Evolutionary conservation across 2,329 filamentous ascomycete genomes (phyloP), one percentile per base, ranked within the genome.

Genomic region (Colletotrichum sansevieriae): DNA sequence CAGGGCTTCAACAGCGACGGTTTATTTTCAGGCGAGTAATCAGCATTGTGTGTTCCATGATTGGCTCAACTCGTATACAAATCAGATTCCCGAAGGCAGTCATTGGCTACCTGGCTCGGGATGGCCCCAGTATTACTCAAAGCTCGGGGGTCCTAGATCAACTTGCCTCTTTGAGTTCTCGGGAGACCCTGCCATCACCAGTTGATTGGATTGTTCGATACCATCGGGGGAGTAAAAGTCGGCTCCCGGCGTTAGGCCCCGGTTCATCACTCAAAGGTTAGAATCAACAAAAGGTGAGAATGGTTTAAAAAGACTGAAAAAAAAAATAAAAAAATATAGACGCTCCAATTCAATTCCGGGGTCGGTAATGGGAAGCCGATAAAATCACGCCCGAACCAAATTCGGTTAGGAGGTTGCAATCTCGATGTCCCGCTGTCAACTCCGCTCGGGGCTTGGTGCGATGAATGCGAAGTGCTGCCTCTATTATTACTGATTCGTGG

Each of bases 21-120:
- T 43, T 61, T 65, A 69, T 62, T n/a, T 44, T 59, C 18, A 25
- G 33, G 39, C 35, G 55, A 18, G 66, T 68, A 68, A 68, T 54
- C 66, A 66, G 49, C 25, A 60, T 65, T 65, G 8, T 11, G 8
- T 12, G 13, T 5, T 2, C 11, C 3, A 4, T 51, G 11, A 69
- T 69, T 69, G 66, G 66, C 5, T 33, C 12, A 4, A 1, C 2
- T 20, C 2, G 3, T 10, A 33, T 4, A n/a, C 13, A 39, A 51
- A 66, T 22, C 66, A 66, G 10, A 12, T 55, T 46, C 52, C 2
- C 4, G n/a, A 51, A 15, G 4, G 12, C 5, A 7, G 1, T 10
- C 6, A 69, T 69, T 69, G 66, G 66, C 13, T 39, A 29, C 37
- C 3, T 39, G 4, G 2, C 20, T 68, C 41, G 55, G 13, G 20